Conservation (phyloP, 805 yeast species). For the Ogataea pignaliae region DNA sequence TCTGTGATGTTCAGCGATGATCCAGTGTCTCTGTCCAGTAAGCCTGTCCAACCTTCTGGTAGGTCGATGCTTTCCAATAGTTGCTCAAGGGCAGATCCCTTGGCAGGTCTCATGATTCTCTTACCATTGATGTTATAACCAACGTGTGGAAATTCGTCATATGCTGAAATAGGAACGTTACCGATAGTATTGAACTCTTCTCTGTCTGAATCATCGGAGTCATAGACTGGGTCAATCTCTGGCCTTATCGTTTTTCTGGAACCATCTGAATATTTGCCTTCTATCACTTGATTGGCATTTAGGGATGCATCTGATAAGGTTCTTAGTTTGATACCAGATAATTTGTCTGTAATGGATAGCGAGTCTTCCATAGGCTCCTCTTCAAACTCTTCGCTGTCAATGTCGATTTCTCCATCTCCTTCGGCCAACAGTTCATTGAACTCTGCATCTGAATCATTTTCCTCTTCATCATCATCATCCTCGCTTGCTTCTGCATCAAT, state of each 20-base stretch:
- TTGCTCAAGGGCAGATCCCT: slow-evolving; percentile 90
- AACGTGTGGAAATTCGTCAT: slow-evolving; percentile 95
- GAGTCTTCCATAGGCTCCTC: slow-evolving; percentile 53
- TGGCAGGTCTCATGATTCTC: slow-evolving; percentile 98
- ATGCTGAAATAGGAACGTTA: slow-evolving; percentile 86
- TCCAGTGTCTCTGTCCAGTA: slow-evolving; percentile 88
- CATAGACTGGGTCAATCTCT: slow-evolving; percentile 92
- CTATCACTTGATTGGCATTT: slow-evolving; percentile 30
- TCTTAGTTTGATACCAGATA: slow-evolving; percentile 51
- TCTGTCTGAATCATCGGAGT: slow-evolving; percentile 87
- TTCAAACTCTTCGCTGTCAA: slow-evolving; percentile 38
- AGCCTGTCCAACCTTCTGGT: slow-evolving; percentile 99
- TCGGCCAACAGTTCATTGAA: slow-evolving; percentile 53
- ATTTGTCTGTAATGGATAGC: slow-evolving; percentile 46
- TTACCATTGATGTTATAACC: slow-evolving; percentile 97
- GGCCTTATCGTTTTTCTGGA: slow-evolving; percentile 73
- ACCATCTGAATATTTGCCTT: slow-evolving; percentile 70
- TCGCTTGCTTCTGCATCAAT: slow-evolving; percentile 41
- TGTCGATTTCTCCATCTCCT: slow-evolving; percentile 30
- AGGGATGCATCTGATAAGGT: slow-evolving; percentile 39
- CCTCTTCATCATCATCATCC: slow-evolving; percentile 27
- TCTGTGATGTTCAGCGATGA: slow-evolving; percentile 70
- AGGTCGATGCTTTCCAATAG: slow-evolving; percentile 85
- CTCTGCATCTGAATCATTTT: slow-evolving; percentile 57
- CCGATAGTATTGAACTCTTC: slow-evolving; percentile 85